Evolutionary conservation across 2,329 filamentous ascomycete genomes (phyloP).

Genomic region (Diaporthe citrichinensis): DNA sequence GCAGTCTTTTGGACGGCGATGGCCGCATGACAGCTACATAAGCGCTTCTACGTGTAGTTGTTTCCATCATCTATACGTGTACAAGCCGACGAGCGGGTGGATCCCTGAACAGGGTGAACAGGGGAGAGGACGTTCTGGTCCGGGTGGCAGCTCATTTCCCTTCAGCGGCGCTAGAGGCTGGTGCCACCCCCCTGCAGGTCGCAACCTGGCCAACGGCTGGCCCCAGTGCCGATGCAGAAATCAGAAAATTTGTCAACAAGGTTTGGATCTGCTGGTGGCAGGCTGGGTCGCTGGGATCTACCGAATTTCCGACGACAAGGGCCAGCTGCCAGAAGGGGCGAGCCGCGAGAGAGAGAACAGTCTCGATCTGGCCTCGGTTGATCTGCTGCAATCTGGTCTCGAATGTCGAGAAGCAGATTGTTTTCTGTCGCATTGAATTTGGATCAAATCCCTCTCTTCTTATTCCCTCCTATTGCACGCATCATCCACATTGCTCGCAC

Average conservation of each 20-base stretch:
- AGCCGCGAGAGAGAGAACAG: background rate
- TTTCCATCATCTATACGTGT: too few relatives aligned
- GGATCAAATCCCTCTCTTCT: background rate
- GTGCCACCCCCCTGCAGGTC: slow-evolving; percentile 10
- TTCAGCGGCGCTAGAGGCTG: background rate
- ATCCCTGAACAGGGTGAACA: background rate
- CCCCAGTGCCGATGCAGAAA: slow-evolving; percentile 15
- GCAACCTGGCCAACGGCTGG: slow-evolving; percentile 29
- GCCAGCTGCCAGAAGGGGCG: slow-evolving; percentile 19
- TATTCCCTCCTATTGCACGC: background rate
- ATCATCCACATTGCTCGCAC: slow-evolving; percentile 17
- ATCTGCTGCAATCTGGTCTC: slow-evolving; percentile 20
- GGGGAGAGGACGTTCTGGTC: background rate
- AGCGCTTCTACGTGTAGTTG: background rate
- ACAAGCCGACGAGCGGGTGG: background rate
- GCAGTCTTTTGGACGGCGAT: background rate
- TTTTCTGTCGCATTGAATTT: background rate
- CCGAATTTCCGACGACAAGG: slow-evolving; percentile 27
- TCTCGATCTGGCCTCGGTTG: slow-evolving; percentile 11
- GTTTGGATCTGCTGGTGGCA: slow-evolving; percentile 3
- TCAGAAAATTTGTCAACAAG: slow-evolving; percentile 32
- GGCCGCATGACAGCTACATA: background rate
- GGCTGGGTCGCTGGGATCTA: slow-evolving; percentile 1
- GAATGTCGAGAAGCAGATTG: background rate
- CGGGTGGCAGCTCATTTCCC: slow-evolving; percentile 16